Evolutionary conservation across 495 filamentous ascomycete species (phyloP).

Genomic region (Sordaria brevicollis): DNA sequence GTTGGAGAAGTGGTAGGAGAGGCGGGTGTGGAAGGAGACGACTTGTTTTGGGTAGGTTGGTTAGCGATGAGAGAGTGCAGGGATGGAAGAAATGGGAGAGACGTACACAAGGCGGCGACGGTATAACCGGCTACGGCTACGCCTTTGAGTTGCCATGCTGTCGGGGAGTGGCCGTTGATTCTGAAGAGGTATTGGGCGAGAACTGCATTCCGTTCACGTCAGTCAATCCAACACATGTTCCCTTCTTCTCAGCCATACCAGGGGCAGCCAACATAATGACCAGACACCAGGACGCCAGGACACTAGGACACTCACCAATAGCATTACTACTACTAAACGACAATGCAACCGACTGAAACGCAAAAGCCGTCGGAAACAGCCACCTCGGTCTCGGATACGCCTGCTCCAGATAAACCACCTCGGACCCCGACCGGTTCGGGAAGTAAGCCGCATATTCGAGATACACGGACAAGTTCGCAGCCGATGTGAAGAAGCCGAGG

Average conservation of each 20-base stretch:
- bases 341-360: constrained; percentile 46
- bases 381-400: constrained; percentile 51
- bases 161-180: constrained; percentile 35
- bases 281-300: too few relatives aligned
- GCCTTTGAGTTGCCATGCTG: constrained; percentile 51
- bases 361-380: constrained; percentile 51
- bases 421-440: constrained; percentile 52
- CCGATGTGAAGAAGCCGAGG: constrained; percentile 44
- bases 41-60: constrained; percentile 22
- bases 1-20: constrained; percentile 45
- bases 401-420: constrained; percentile 59
- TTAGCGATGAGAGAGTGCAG: background rate
- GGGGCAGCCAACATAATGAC: background rate
- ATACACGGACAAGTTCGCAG: constrained; percentile 42
- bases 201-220: background rate
- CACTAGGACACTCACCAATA: constrained; percentile 39
- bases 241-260: background rate
- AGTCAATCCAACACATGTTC: background rate
- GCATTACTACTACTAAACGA: constrained; percentile 56
- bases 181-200: constrained; percentile 47
- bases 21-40: constrained; percentile 43
- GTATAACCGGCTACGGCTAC: constrained; percentile 52
- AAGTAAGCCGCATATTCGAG: constrained; percentile 53
- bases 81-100: background rate
- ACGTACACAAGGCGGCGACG: constrained; percentile 38